A percentile compares a stretch with the other conserved stretches of the same genome.
Evolutionary conservation across 192 early-diverging fungal species (phyloP).

Genomic region (Rhizoclosmatium globosum): DNA sequence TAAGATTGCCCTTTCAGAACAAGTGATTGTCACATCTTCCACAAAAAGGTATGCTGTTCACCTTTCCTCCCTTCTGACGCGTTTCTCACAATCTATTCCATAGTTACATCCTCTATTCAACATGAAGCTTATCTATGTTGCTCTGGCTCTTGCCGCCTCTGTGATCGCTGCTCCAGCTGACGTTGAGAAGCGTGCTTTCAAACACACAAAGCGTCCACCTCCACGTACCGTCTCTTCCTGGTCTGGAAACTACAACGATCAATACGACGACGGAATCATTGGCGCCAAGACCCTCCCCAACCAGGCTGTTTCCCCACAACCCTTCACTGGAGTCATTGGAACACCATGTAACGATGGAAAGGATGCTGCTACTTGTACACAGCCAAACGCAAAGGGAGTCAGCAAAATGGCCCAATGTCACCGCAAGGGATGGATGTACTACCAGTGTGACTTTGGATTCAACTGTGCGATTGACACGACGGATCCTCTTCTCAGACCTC

Average conservation of each 20-base stretch:
- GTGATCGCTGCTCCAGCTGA: not conserved
- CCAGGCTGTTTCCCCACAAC: too few relatives aligned
- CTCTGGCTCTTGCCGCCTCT: not conserved
- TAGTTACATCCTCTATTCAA: too few relatives aligned
- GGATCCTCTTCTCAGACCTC: too few relatives aligned
- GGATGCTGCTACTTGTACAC: not conserved
- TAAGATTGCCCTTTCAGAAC: too few relatives aligned
- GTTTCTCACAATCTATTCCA: too few relatives aligned
- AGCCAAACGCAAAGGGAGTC: not conserved
- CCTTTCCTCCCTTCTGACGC: too few relatives aligned
- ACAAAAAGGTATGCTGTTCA: too few relatives aligned
- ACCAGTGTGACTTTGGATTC: slow-evolving; percentile 9
- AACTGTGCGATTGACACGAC: not conserved
- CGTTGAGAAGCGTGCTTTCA: not conserved
- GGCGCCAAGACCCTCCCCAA: not conserved
- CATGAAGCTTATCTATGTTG: not conserved
- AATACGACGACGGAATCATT: not conserved
- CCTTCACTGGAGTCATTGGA: not conserved
- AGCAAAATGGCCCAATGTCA: not conserved
- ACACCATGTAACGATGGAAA: not conserved
- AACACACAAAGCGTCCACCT: too few relatives aligned
- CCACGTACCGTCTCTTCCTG: too few relatives aligned
- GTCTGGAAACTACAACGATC: slow-evolving; percentile 9
- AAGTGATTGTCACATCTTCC: too few relatives aligned
- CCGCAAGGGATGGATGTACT: not conserved